Conservation (phyloP, 2,329 filamentous ascomycete genomes). For the Bipolaris victoriae region DNA sequence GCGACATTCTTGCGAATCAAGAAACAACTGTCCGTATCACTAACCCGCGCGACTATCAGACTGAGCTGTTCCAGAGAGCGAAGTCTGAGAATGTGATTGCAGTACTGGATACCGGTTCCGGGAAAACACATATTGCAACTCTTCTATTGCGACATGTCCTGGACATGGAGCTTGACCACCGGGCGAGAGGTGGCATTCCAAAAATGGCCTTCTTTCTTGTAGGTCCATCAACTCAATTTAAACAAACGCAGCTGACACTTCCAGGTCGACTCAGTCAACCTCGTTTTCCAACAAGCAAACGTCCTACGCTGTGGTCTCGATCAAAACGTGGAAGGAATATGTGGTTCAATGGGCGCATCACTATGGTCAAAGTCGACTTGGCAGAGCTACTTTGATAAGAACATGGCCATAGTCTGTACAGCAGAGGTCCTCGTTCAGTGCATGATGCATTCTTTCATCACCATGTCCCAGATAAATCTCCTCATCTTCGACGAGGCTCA, state of each 20-base stretch:
- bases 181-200: conserved; percentile 63
- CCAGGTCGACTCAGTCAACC: conserved; percentile 81
- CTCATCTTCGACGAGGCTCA: conserved; percentile 96
- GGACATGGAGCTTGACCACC: conserved; percentile 75
- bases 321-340: conserved; percentile 74
- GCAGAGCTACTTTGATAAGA: conserved; percentile 63
- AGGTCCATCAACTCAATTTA: conserved; percentile 11
- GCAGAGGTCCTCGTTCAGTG: conserved; percentile 84
- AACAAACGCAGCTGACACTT: conserved; percentile 4
- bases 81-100: conserved; percentile 88
- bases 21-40: conserved; percentile 67
- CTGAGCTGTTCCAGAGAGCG: conserved; percentile 87
- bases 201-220: conserved; percentile 86
- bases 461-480: conserved; percentile 83
- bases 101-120: conserved; percentile 92
- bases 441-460: conserved; percentile 78
- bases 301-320: conserved; percentile 83
- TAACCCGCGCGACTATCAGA: conserved; percentile 86
- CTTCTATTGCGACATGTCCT: conserved; percentile 79
- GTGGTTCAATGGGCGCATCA: conserved; percentile 70
- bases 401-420: conserved; percentile 90
- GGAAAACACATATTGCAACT: conserved; percentile 95
- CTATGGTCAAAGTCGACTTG: conserved; percentile 67
- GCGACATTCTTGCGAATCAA: conserved; percentile 60
- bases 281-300: conserved; percentile 87